Conservation (phyloP, 352 stramenopile genomes). For the Saprolegnia parasitica region DNA sequence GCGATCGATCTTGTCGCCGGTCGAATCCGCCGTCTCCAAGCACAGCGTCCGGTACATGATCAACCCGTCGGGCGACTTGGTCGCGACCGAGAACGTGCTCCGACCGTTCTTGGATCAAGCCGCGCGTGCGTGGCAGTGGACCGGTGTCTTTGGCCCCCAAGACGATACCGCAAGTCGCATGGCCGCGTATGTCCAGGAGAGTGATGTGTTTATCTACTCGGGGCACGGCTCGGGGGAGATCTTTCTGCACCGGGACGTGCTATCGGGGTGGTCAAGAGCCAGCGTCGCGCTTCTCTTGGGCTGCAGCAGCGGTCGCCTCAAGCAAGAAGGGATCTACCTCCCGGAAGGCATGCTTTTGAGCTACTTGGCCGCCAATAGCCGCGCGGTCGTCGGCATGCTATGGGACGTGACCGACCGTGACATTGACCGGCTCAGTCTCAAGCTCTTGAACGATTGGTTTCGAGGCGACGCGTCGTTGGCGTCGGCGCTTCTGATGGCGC, state of each 20-base stretch:
- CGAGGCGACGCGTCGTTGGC: conserved; percentile 35
- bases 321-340: conserved; percentile 85
- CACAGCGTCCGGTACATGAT: conserved; percentile 53
- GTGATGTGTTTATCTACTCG: conserved; percentile 95
- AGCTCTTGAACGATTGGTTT: conserved; percentile 59
- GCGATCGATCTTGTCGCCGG: background rate
- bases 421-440: conserved; percentile 90
- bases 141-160: conserved; percentile 38
- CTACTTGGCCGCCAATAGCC: conserved; percentile 91
- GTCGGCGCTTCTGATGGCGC: background rate
- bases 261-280: conserved; percentile 34
- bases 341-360: conserved; percentile 90
- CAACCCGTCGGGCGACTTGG: conserved; percentile 71
- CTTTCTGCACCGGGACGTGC: conserved; percentile 74
- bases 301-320: conserved; percentile 93
- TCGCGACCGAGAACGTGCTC: conserved; percentile 47
- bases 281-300: conserved; percentile 93
- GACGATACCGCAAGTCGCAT: background rate
- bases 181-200: conserved; percentile 7
- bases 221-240: conserved; percentile 95
- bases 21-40: conserved; percentile 28
- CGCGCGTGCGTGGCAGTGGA: conserved; percentile 40
- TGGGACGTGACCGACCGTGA: conserved; percentile 99
- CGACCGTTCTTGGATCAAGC: conserved; percentile 46
- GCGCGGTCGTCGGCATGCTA: conserved; percentile 96